Base-by-base conservation (phyloP, 1,284 basidiomycete genomes). In the Kalmanozyma brasiliensis region DNA sequence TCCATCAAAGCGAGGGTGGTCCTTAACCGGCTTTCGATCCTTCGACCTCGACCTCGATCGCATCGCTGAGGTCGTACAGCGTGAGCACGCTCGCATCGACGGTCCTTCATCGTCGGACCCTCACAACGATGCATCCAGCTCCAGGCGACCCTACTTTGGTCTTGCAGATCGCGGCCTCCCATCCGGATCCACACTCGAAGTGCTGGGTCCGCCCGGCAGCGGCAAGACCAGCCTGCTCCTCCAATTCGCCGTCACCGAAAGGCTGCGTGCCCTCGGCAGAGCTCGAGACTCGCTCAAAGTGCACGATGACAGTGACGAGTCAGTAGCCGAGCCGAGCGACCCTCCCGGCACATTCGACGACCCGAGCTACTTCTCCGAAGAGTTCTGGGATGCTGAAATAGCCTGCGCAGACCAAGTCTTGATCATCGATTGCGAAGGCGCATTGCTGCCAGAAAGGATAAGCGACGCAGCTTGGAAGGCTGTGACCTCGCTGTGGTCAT, bases 301-400 rank as follows among this genome's bases (percentile, higher is more conserved):
- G 9, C 33, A 49, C 6, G 20, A 23, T 17, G 20, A 41, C 3
- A 34, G 20, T 9, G 40, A 33, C n/a, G 26, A 10, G 23, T 23
- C 16, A 4, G 8, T 24, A 6, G 8, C 7, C 8, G 8, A 17
- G 4, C 8, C 16, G 7, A 13, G 40, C n/a, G 32, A 40, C 9
- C 29, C 10, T 8, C 10, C 37, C 10, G 20, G 26, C 11, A 13
- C 24, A 5, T 36, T 53, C 23, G 22, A 47, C 10, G 42, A 42
- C 17, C 34, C 52, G 26, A 42, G 33, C 23, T 63, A 41, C 37
- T 70, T 70, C 36, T 35, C 57, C 22, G 61, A 70, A 8, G 67
- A 70, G 2, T 70, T 57, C 40, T 70, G 67, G 67, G 67, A 70
- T 33, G 67, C 67, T 17, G 67, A 70, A 35, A 32, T 64, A 10